A percentile compares a stretch with the other conserved stretches of the same genome.
phyloP scores from a whole-genome alignment of 139 green algal species.

The Dunaliella primolecta region DNA sequence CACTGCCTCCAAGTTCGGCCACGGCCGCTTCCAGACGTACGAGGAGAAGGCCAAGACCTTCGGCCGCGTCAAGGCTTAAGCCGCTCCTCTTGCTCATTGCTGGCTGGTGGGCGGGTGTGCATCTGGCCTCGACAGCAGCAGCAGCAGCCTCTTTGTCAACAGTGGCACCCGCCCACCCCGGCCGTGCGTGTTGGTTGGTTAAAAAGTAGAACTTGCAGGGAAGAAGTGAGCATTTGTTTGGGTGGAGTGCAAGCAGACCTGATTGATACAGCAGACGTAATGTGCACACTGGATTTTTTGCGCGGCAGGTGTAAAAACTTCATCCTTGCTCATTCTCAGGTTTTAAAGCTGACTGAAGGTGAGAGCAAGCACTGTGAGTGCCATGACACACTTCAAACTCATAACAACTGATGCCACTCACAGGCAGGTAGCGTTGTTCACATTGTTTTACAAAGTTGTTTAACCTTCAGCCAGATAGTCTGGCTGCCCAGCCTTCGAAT shows the following conservation, averaged over 20 bases:
- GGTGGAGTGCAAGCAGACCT: no score
- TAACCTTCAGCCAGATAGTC: no score
- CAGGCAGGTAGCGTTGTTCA: no score
- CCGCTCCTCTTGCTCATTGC: neutral
- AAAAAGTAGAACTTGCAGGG: no score
- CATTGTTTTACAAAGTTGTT: no score
- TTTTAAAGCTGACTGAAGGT: no score
- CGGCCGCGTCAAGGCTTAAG: conserved; percentile 41
- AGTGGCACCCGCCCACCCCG: neutral
- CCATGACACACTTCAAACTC: no score
- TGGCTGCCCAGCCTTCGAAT: neutral
- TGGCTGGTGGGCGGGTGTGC: neutral
- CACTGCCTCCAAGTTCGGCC: conserved; percentile 97
- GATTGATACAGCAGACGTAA: no score
- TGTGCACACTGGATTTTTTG: neutral
- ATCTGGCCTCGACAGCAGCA: neutral
- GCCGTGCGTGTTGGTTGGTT: neutral
- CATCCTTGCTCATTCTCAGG: neutral
- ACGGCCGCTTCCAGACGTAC: conserved; percentile 98
- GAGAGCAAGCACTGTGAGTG: no score
- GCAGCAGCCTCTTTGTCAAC: neutral
- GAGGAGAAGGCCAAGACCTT: conserved; percentile 87
- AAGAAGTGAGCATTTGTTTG: neutral
- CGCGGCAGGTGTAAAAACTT: neutral
- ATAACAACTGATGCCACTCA: no score